These are phyloP conservation scores for Ilyonectria mors-panacis DNA, from an alignment of 2,329 filamentous ascomycete genomes.

Conservation along the genomic window DNA sequence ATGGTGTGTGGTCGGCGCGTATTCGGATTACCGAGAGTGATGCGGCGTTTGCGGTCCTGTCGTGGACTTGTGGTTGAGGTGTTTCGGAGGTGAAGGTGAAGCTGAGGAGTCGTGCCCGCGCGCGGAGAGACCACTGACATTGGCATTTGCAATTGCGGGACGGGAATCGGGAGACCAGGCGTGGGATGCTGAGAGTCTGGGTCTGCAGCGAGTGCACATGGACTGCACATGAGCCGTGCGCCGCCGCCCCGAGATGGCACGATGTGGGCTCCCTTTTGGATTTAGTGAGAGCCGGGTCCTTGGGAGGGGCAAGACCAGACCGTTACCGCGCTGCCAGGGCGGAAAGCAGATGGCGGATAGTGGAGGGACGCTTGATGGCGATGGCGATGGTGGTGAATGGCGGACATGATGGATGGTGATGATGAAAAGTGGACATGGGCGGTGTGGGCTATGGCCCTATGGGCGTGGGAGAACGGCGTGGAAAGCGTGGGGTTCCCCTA, in stretches of 20 bases:
- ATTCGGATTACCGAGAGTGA: slow-evolving; percentile 19
- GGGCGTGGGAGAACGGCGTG: slow-evolving; percentile 32
- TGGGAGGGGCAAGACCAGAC: neutral
- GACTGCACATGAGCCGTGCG: slow-evolving; percentile 10
- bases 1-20: neutral
- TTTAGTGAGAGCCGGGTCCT: slow-evolving; percentile 7
- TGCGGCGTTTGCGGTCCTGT: slow-evolving; percentile 19
- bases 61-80: slow-evolving; percentile 9
- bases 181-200: neutral
- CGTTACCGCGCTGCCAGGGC: slow-evolving; percentile 9
- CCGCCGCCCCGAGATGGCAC: slow-evolving; percentile 17
- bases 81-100: slow-evolving; percentile 26
- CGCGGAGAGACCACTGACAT: slow-evolving; percentile 4
- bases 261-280: slow-evolving; percentile 17
- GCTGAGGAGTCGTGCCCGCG: slow-evolving; percentile 13
- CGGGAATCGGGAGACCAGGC: neutral
- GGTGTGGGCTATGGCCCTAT: slow-evolving; percentile 44
- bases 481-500: slow-evolving; percentile 20
- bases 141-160: slow-evolving; percentile 12
- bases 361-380: slow-evolving; percentile 28
- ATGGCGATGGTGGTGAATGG: slow-evolving; percentile 28
- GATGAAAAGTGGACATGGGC: slow-evolving; percentile 38
- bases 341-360: slow-evolving; percentile 10
- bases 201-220: neutral
- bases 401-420: slow-evolving; percentile 8